Evolutionary conservation across 2,329 filamentous ascomycete genomes (phyloP).

Genomic region (Chaetomiaceae sp.): DNA sequence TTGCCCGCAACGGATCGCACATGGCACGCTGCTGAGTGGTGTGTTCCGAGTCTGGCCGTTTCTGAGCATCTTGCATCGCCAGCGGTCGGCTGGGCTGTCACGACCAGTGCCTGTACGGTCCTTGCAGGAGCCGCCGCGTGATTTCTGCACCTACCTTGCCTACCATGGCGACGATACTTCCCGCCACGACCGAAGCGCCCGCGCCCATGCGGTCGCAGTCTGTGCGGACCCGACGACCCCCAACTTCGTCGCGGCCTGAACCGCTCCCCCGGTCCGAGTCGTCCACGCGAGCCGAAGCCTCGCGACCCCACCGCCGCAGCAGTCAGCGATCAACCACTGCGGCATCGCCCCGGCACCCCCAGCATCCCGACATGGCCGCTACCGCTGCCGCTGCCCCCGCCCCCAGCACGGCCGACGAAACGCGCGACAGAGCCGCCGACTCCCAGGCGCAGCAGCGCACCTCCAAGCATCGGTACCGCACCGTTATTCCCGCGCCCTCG

Average conservation of each 20-base stretch:
- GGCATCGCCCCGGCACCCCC: slow-evolving; percentile 22
- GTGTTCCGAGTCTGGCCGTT: background rate
- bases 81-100: slow-evolving; percentile 2
- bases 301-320: slow-evolving; percentile 28
- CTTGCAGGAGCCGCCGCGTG: slow-evolving; percentile 3
- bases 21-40: slow-evolving; percentile 6
- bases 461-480: slow-evolving; percentile 55
- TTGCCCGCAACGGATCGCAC: background rate
- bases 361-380: slow-evolving; percentile 42
- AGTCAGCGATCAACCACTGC: slow-evolving; percentile 41
- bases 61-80: background rate
- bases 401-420: slow-evolving; percentile 45
- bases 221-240: slow-evolving; percentile 24
- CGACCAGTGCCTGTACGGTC: background rate
- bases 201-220: slow-evolving; percentile 26
- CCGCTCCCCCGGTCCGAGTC: slow-evolving; percentile 25
- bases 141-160: slow-evolving; percentile 1
- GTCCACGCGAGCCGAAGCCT: slow-evolving; percentile 23
- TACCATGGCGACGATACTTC: slow-evolving; percentile 23
- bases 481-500: slow-evolving; percentile 81
- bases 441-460: slow-evolving; percentile 35
- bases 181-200: slow-evolving; percentile 23
- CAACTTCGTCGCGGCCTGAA: slow-evolving; percentile 23
- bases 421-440: slow-evolving; percentile 42
- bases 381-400: slow-evolving; percentile 52